A percentile compares a stretch with the other conserved stretches of the same genome.
These are phyloP conservation scores for Spongispora temasekensis DNA, from an alignment of 1,284 basidiomycete genomes.

Conservation along the genomic window DNA sequence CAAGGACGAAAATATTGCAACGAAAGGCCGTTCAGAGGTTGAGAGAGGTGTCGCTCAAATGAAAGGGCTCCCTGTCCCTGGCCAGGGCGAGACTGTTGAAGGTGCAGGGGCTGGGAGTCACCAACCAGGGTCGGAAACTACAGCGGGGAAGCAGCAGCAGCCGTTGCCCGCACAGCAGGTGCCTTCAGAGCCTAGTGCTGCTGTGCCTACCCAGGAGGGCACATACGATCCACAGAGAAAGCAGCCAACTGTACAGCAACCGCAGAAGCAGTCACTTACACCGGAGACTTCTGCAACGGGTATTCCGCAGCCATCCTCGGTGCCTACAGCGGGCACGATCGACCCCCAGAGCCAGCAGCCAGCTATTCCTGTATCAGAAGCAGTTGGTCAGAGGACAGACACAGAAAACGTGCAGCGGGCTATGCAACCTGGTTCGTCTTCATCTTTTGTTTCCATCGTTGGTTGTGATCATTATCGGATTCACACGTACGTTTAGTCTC, in stretches of 20 bases:
- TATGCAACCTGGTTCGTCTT: slow-evolving; percentile 5
- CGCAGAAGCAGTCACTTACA: no score
- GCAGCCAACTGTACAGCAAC: no score
- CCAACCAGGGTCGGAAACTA: no score
- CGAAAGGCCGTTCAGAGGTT: slow-evolving; percentile 27
- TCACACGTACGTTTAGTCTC: no score
- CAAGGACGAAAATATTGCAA: slow-evolving; percentile 17
- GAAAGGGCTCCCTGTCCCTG: slow-evolving; percentile 8
- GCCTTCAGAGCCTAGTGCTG: no score
- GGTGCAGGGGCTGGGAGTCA: background rate
- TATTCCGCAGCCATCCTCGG: background rate
- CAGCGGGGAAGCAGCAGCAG: no score
- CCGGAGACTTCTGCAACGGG: background rate
- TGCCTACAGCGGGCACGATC: background rate
- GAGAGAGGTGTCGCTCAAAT: slow-evolving; percentile 26
- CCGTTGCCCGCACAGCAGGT: background rate
- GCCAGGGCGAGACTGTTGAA: background rate
- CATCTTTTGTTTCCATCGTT: no score
- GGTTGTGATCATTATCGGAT: no score
- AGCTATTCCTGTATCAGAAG: background rate
- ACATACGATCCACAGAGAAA: no score
- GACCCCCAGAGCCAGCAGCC: background rate
- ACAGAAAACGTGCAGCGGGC: background rate
- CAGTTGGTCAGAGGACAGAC: background rate
- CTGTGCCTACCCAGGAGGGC: no score